Evolutionary conservation across 2,329 filamentous ascomycete genomes (phyloP).

Genomic region (Exophiala mesophila): DNA sequence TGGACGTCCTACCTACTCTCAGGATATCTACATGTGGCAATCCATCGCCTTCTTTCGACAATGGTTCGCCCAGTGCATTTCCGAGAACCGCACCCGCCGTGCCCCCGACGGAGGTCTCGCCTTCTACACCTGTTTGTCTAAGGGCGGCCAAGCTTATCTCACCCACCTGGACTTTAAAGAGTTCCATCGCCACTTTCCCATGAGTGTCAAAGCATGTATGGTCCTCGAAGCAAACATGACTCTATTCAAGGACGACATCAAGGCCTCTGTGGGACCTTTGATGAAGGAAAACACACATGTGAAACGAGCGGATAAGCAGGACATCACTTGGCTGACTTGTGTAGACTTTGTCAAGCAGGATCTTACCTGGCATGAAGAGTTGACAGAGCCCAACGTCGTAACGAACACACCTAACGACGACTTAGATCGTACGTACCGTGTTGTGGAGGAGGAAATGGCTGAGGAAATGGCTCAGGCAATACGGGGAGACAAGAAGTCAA

Average conservation of each 20-base stretch:
- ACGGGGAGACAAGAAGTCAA: too few relatives aligned
- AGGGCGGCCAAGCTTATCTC: slow-evolving; percentile 43
- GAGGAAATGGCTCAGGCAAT: too few relatives aligned
- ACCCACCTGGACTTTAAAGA: slow-evolving; percentile 29
- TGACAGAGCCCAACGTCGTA: too few relatives aligned
- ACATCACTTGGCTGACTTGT: slow-evolving; percentile 43
- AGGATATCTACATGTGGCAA: slow-evolving; percentile 50
- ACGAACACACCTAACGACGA: too few relatives aligned
- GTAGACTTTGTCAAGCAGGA: slow-evolving; percentile 36
- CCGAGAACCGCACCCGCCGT: slow-evolving; percentile 35
- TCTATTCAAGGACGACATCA: slow-evolving; percentile 39
- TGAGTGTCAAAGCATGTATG: slow-evolving; percentile 27
- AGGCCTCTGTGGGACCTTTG: slow-evolving; percentile 31
- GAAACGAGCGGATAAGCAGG: slow-evolving; percentile 33
- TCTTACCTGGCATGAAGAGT: slow-evolving; percentile 41
- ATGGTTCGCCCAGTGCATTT: slow-evolving; percentile 41
- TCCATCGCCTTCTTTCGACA: slow-evolving; percentile 44
- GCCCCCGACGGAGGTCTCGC: slow-evolving; percentile 43
- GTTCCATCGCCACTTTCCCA: slow-evolving; percentile 29
- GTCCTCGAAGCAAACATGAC: slow-evolving; percentile 29
- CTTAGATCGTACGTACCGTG: too few relatives aligned
- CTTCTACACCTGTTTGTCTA: slow-evolving; percentile 40
- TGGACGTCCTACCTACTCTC: slow-evolving; percentile 41
- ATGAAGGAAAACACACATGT: slow-evolving; percentile 38
- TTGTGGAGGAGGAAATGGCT: too few relatives aligned